A percentile compares a stretch with the other conserved stretches of the same genome.
Conservation (phyloP, 768 basidiomycete genomes). For the Suillus hirtellus region DNA sequence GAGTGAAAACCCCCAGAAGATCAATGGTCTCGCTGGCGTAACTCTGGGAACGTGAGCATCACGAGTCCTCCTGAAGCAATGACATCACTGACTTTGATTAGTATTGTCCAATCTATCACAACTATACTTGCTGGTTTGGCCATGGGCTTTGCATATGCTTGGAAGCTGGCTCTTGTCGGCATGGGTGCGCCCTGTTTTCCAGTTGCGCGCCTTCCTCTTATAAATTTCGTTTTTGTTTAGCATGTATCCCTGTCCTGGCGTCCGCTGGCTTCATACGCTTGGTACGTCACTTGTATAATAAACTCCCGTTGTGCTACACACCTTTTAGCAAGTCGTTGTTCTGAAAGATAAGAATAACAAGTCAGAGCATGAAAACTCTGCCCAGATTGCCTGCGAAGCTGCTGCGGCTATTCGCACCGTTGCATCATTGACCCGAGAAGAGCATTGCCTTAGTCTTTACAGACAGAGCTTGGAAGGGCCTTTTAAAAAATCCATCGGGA, state of each 20-base stretch:
- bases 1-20: constrained; percentile 86
- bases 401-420: constrained; percentile 90
- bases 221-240: constrained; percentile 30
- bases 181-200: constrained; percentile 50
- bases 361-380: constrained; percentile 72
- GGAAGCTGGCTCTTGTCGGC: constrained; percentile 79
- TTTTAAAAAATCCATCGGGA: constrained; percentile 59
- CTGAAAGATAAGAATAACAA: constrained; percentile 86
- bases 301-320: neutral
- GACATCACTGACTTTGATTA: constrained; percentile 22
- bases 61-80: neutral
- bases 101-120: constrained; percentile 74
- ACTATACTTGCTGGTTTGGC: constrained; percentile 71
- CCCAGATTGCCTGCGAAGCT: constrained; percentile 93
- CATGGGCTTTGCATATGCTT: constrained; percentile 76
- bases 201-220: neutral
- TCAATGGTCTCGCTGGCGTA: constrained; percentile 83
- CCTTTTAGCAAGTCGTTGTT: constrained; percentile 69
- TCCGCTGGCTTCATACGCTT: constrained; percentile 83
- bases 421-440: constrained; percentile 83
- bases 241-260: constrained; percentile 66
- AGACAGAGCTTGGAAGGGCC: constrained; percentile 72
- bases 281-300: constrained; percentile 36
- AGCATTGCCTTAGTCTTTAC: constrained; percentile 70
- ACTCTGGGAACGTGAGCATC: constrained; percentile 74